Conservation (phyloP, 352 stramenopile genomes). For the Phytophthora citrophthora region DNA sequence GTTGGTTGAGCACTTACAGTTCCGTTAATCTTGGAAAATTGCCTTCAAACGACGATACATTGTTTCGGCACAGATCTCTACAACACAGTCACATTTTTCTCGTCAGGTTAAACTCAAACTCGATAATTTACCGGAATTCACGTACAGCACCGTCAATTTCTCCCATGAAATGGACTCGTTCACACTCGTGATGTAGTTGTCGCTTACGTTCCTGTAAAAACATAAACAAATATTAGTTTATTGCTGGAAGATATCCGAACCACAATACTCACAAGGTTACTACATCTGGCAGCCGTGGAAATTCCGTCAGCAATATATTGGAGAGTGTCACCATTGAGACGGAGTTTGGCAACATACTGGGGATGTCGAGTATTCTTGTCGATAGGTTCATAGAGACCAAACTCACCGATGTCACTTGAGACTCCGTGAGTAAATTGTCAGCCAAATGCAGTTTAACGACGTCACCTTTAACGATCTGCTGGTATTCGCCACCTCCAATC, state of each 20-base stretch:
- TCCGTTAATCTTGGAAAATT: slow-evolving; percentile 16
- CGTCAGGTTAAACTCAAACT: neutral
- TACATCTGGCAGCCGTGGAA: slow-evolving; percentile 18
- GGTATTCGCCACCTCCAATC: slow-evolving; percentile 19
- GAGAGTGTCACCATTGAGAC: slow-evolving; percentile 8
- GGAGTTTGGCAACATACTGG: slow-evolving; percentile 12
- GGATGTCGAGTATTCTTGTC: slow-evolving; percentile 7
- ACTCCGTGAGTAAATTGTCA: slow-evolving; percentile 9
- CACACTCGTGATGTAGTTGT: slow-evolving; percentile 28
- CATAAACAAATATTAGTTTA: neutral
- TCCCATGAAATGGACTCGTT: slow-evolving; percentile 19
- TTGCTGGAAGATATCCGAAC: neutral
- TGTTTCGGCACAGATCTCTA: slow-evolving; percentile 26
- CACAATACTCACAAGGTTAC: slow-evolving; percentile 15
- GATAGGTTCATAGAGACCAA: slow-evolving; percentile 22
- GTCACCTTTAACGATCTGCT: slow-evolving; percentile 10
- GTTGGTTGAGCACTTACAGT: slow-evolving; percentile 14
- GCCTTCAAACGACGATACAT: slow-evolving; percentile 24
- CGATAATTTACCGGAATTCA: neutral
- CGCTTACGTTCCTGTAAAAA: slow-evolving; percentile 7
- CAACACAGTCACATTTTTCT: neutral
- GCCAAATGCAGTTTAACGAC: slow-evolving; percentile 11
- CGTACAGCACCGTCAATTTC: slow-evolving; percentile 22
- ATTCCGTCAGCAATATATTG: slow-evolving; percentile 19
- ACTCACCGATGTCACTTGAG: slow-evolving; percentile 20